A percentile compares a stretch with the other conserved stretches of the same genome.
phyloP scores from a whole-genome alignment of 441 rosid genomes.

The Viola pubescens region DNA sequence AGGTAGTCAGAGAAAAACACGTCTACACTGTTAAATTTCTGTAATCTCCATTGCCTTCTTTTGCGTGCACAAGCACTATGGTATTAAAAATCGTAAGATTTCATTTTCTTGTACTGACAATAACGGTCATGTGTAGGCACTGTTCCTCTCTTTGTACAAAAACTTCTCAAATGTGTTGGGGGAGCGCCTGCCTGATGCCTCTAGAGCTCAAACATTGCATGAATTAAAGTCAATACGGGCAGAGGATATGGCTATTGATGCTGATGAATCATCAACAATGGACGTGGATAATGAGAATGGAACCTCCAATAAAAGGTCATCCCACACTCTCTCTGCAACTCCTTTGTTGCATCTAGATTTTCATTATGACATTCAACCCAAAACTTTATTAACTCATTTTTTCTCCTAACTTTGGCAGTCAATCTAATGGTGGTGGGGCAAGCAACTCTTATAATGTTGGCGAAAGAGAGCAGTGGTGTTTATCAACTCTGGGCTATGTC shows the following conservation, averaged over 20 bases:
- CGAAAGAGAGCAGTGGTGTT: constrained; percentile 93
- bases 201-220: constrained; percentile 46
- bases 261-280: constrained; percentile 60
- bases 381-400: constrained; percentile 2
- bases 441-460: constrained; percentile 39
- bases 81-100: not conserved
- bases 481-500: constrained; percentile 84
- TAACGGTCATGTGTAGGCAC: constrained; percentile 36
- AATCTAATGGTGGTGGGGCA: constrained; percentile 38
- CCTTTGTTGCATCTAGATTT: not conserved
- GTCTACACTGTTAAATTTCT: not conserved
- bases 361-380: not conserved
- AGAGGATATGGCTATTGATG: constrained; percentile 52
- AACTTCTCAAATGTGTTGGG: constrained; percentile 60
- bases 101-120: constrained; percentile 11
- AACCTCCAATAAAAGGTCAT: constrained; percentile 44
- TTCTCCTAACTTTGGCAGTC: constrained; percentile 32
- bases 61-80: not conserved
- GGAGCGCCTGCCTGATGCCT: constrained; percentile 75
- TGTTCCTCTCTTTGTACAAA: constrained; percentile 58
- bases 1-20: constrained; percentile 38
- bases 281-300: constrained; percentile 75
- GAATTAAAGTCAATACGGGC: constrained; percentile 45
- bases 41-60: not conserved
- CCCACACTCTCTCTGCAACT: not conserved